A percentile compares a stretch with the other conserved stretches of the same genome.
Evolutionary conservation across 495 filamentous ascomycete genomes (phyloP).

Genomic region (Pseudoneurospora amorphoporcata): DNA sequence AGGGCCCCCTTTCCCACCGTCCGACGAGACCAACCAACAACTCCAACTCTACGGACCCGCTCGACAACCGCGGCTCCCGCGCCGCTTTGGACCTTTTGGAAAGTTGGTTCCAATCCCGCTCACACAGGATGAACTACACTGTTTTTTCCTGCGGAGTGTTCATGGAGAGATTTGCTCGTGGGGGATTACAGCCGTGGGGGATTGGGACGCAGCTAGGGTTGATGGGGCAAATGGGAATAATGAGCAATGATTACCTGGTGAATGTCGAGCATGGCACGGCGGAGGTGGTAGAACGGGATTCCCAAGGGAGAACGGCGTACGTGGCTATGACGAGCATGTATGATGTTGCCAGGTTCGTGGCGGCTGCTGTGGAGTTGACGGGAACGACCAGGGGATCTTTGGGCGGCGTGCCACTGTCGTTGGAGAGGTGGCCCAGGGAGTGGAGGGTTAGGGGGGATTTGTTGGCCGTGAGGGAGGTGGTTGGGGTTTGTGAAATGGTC

Average conservation of each 20-base stretch:
- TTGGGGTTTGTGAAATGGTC: slow-evolving; percentile 33
- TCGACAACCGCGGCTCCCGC: slow-evolving; percentile 31
- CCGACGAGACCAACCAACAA: slow-evolving; percentile 16
- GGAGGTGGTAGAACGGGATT: slow-evolving; percentile 43
- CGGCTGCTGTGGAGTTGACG: slow-evolving; percentile 44
- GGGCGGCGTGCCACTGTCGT: background rate
- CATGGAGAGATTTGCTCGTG: slow-evolving; percentile 63
- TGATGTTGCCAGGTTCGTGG: slow-evolving; percentile 58
- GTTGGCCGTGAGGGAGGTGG: slow-evolving; percentile 42
- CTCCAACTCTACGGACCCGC: slow-evolving; percentile 34
- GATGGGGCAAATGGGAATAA: slow-evolving; percentile 26
- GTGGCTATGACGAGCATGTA: slow-evolving; percentile 57
- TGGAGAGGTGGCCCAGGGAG: slow-evolving; percentile 55
- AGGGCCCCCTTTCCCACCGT: slow-evolving; percentile 42
- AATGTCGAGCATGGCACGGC: slow-evolving; percentile 47
- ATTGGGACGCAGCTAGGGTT: slow-evolving; percentile 42
- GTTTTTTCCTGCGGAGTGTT: slow-evolving; percentile 66
- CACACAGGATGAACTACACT: slow-evolving; percentile 47
- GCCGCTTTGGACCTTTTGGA: slow-evolving; percentile 45
- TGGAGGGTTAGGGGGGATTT: slow-evolving; percentile 54
- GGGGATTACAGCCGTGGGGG: slow-evolving; percentile 37
- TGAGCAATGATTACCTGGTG: slow-evolving; percentile 48
- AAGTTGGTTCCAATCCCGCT: slow-evolving; percentile 32
- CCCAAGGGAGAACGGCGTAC: slow-evolving; percentile 36
- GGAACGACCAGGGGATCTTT: background rate